A percentile compares a stretch with the other conserved stretches of the same genome.
Evolutionary conservation across 2,329 filamentous ascomycete genomes (phyloP).

Genomic region (Aureobasidium leucospermi): DNA sequence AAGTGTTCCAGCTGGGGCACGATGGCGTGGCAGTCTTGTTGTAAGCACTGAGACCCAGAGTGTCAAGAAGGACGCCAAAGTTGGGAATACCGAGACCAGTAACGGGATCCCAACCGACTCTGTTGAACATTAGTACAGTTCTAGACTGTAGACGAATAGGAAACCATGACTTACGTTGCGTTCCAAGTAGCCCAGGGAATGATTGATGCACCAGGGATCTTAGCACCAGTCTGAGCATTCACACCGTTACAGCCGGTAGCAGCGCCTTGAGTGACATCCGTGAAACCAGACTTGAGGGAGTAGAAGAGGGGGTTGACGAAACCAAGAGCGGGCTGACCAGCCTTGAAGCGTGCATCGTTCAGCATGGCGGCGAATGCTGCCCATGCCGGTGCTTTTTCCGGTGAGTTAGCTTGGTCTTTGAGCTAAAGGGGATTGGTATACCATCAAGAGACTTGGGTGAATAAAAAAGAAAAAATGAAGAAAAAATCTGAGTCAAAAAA

Average conservation of each 20-base stretch:
- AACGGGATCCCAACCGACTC: constrained; percentile 26
- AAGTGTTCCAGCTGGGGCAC: constrained; percentile 21
- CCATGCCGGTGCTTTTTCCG: constrained; percentile 44
- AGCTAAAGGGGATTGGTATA: too few relatives aligned
- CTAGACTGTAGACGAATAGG: too few relatives aligned
- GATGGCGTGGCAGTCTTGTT: neutral
- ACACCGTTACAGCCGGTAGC: constrained; percentile 26
- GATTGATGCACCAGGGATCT: constrained; percentile 22
- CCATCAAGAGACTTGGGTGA: too few relatives aligned
- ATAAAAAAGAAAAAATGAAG: too few relatives aligned
- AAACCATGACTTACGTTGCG: neutral
- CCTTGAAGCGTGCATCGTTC: constrained; percentile 51
- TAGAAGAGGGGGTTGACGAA: constrained; percentile 49
- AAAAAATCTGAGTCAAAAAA: too few relatives aligned
- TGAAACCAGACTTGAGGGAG: constrained; percentile 30
- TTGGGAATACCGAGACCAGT: constrained; percentile 25
- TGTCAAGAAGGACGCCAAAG: constrained; percentile 13
- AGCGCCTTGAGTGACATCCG: constrained; percentile 35
- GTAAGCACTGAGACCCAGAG: neutral
- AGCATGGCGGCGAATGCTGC: constrained; percentile 51
- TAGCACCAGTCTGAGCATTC: constrained; percentile 8
- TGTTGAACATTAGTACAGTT: too few relatives aligned
- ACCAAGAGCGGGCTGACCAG: constrained; percentile 42
- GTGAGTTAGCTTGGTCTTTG: too few relatives aligned
- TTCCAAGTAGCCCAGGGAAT: constrained; percentile 1